These are phyloP conservation scores for Triticum timopheevii DNA, from an alignment of 176 grass and related monocot genomes.

Conservation along the genomic window DNA sequence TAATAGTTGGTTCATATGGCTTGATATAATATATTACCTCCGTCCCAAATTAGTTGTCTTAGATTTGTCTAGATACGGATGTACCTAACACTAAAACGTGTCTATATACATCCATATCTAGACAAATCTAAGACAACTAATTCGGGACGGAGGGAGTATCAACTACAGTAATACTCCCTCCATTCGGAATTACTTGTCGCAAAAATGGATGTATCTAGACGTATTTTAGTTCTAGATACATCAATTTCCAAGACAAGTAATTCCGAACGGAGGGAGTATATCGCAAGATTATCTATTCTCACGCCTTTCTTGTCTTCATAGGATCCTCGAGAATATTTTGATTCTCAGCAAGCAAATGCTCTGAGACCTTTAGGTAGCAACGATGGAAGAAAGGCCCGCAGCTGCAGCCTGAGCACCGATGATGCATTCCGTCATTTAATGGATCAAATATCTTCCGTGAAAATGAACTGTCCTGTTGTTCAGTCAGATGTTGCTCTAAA, in stretches of 20 bases:
- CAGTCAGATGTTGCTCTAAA: constrained; percentile 73
- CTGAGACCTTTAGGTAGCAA: constrained; percentile 66
- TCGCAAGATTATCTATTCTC: constrained; percentile 14
- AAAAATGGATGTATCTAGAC: no score
- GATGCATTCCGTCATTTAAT: constrained; percentile 67
- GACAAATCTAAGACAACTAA: no score
- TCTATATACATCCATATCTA: no score
- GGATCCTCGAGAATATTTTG: constrained; percentile 98
- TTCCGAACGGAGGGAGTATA: not conserved
- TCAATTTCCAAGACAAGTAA: no score
- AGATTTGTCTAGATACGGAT: no score
- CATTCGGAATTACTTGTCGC: no score
- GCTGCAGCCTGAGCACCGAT: constrained; percentile 58
- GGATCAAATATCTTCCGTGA: constrained; percentile 70
- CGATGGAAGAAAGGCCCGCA: constrained; percentile 52
- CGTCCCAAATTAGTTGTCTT: no score
- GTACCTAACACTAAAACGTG: no score
- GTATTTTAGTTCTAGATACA: no score
- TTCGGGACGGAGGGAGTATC: not conserved
- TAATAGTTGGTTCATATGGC: constrained; percentile 24
- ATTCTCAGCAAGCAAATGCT: constrained; percentile 98
- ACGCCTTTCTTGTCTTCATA: constrained; percentile 41
- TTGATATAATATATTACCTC: not conserved
- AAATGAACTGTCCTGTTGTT: constrained; percentile 63
- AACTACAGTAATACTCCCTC: not conserved